Evolutionary conservation across 2,329 filamentous ascomycete species (phyloP).

Genomic region (Aspergillus sp.): DNA sequence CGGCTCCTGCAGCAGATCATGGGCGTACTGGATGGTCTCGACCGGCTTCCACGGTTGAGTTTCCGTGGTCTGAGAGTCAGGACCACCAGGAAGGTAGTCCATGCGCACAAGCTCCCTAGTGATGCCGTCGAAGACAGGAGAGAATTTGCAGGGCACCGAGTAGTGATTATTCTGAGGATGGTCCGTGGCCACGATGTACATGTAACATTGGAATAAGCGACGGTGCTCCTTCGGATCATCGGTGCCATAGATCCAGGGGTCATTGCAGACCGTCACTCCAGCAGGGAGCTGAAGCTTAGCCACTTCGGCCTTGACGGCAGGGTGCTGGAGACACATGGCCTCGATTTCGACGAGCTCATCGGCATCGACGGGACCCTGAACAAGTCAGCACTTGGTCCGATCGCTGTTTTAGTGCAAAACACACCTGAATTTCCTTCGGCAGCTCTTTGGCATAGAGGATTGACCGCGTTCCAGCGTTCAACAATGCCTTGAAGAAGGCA

Average conservation of each 20-base stretch:
- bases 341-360: conserved; percentile 61
- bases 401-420: conserved; percentile 5
- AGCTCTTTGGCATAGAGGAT: conserved; percentile 43
- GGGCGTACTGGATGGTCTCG: conserved; percentile 53
- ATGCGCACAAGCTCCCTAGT: conserved; percentile 67
- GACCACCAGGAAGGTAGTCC: conserved; percentile 66
- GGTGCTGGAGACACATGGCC: conserved; percentile 59
- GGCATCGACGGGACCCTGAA: conserved; percentile 58
- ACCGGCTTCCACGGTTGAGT: conserved; percentile 58
- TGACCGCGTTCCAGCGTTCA: conserved; percentile 41
- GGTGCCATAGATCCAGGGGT: conserved; percentile 69
- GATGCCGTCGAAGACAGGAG: conserved; percentile 55
- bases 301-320: conserved; percentile 58
- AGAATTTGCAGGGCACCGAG: conserved; percentile 37
- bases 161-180: conserved; percentile 41
- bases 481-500: conserved; percentile 43
- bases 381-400: conserved; percentile 20
- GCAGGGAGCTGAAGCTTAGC: conserved; percentile 58
- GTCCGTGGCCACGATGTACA: conserved; percentile 38
- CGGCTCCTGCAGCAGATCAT: conserved; percentile 66
- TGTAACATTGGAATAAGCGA: conserved; percentile 42
- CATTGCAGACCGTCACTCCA: conserved; percentile 56
- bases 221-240: conserved; percentile 40
- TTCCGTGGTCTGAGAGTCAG: conserved; percentile 58
- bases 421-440: conserved; percentile 48